These are phyloP conservation scores for Amyloporia xantha DNA, from an alignment of 768 basidiomycete genomes.

Conservation along the genomic window DNA sequence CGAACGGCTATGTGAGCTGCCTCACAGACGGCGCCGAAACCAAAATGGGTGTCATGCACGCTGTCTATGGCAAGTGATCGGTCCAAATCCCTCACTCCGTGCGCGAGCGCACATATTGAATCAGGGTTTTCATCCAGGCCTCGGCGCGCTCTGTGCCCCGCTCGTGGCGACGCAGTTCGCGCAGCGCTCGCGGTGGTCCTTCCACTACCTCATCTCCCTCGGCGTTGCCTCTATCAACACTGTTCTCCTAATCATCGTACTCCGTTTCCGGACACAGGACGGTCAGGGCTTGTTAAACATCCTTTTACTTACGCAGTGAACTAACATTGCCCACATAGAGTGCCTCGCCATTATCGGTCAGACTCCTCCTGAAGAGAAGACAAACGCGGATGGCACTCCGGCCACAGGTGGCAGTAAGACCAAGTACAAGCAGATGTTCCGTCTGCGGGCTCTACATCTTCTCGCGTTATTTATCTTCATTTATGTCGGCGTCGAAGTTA, in stretches of 20 bases:
- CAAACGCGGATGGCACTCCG: slow-evolving; percentile 21
- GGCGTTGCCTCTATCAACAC: slow-evolving; percentile 58
- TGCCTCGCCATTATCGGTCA: slow-evolving; percentile 51
- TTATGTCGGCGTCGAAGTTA: slow-evolving; percentile 36
- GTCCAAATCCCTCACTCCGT: too few relatives aligned
- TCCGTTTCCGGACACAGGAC: slow-evolving; percentile 66
- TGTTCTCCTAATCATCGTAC: slow-evolving; percentile 45
- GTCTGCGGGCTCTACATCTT: slow-evolving; percentile 31
- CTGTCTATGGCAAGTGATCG: slow-evolving; percentile 53
- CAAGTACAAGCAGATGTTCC: slow-evolving; percentile 41
- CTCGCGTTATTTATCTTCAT: slow-evolving; percentile 38
- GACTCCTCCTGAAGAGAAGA: slow-evolving; percentile 28
- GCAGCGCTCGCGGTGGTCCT: slow-evolving; percentile 59
- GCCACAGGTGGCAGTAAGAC: slow-evolving; percentile 20
- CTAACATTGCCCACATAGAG: slow-evolving; percentile 38
- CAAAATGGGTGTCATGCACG: slow-evolving; percentile 68
- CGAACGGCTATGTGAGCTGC: slow-evolving; percentile 62
- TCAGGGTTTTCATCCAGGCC: too few relatives aligned
- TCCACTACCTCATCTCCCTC: slow-evolving; percentile 69
- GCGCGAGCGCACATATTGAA: too few relatives aligned
- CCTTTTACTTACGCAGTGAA: too few relatives aligned
- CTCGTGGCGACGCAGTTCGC: slow-evolving; percentile 80
- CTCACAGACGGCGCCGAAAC: slow-evolving; percentile 46
- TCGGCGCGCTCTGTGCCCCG: slow-evolving; percentile 63
- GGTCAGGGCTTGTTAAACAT: slow-evolving; percentile 45